Evolutionary conservation across 345 rosid genomes (phyloP).

Genomic region (Draba incana): DNA sequence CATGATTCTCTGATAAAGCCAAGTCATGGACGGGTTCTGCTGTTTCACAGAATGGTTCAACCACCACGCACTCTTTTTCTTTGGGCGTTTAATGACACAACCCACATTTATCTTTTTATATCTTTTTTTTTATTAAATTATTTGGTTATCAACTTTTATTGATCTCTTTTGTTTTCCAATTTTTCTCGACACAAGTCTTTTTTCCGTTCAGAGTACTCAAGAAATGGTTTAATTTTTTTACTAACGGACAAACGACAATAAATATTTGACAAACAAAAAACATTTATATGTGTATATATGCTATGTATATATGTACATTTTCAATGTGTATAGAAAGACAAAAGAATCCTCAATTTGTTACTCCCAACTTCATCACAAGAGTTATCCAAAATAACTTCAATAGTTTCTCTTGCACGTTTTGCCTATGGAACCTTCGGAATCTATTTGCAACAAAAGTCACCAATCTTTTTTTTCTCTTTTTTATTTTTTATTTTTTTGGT

Average conservation of each 20-base stretch:
- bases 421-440: conserved; percentile 16
- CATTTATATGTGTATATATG: too few species aligned
- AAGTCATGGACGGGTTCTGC: conserved; percentile 34
- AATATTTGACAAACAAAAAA: too few species aligned
- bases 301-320: too few species aligned
- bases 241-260: too few species aligned
- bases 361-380: conserved; percentile 28
- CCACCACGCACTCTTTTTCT: conserved; percentile 68
- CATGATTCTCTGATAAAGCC: conserved; percentile 38
- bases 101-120: conserved; percentile 41
- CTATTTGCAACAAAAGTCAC: background rate
- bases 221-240: background rate
- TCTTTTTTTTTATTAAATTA: conserved; percentile 20
- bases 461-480: background rate
- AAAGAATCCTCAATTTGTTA: background rate
- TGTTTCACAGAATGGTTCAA: conserved; percentile 62
- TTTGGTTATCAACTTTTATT: conserved; percentile 31
- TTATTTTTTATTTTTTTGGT: background rate
- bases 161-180: conserved; percentile 10
- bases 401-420: conserved; percentile 31
- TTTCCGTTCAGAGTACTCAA: background rate
- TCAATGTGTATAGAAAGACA: background rate
- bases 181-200: background rate
- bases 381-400: conserved; percentile 11
- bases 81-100: conserved; percentile 61